A percentile compares a stretch with the other conserved stretches of the same genome.
phyloP scores from a whole-genome alignment of 2,329 filamentous ascomycete genomes.

The Thielaviopsis cerberus region DNA sequence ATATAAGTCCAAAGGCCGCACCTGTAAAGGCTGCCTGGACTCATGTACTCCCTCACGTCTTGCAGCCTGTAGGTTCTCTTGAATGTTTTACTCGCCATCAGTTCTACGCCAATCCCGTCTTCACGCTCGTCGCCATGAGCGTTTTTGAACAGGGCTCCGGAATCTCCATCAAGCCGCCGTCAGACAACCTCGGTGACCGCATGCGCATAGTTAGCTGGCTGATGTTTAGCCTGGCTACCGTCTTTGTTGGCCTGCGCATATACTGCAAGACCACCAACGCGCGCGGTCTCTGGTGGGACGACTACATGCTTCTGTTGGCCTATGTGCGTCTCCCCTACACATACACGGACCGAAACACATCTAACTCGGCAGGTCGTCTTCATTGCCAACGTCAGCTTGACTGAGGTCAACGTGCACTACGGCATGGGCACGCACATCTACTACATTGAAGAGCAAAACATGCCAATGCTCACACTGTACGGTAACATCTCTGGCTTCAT shows the following conservation, averaged over 20 bases:
- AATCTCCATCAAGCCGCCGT: not conserved
- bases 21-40: too few species aligned
- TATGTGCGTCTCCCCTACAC: conserved; percentile 16
- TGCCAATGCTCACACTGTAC: conserved; percentile 3
- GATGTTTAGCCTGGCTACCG: conserved; percentile 12
- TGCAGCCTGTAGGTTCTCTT: too few species aligned
- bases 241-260: conserved; percentile 14
- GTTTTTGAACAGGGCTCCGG: conserved; percentile 4
- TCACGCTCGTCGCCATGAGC: too few species aligned
- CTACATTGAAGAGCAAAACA: conserved; percentile 2
- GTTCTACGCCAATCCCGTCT: too few species aligned
- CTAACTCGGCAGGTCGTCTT: conserved; percentile 13
- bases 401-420: conserved; percentile 6
- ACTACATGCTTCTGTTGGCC: conserved; percentile 15
- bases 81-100: too few species aligned
- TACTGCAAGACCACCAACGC: conserved; percentile 16
- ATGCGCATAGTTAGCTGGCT: conserved; percentile 14
- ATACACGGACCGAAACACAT: too few species aligned
- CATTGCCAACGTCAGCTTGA: conserved; percentile 9
- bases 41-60: too few species aligned
- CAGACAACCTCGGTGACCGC: conserved; percentile 9
- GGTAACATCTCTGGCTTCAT: conserved; percentile 14
- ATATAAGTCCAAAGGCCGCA: too few species aligned
- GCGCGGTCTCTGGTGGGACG: conserved; percentile 17
- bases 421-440: conserved; percentile 13